Conservation (phyloP, 805 yeast species). For the Isabelozyma heimii region DNA sequence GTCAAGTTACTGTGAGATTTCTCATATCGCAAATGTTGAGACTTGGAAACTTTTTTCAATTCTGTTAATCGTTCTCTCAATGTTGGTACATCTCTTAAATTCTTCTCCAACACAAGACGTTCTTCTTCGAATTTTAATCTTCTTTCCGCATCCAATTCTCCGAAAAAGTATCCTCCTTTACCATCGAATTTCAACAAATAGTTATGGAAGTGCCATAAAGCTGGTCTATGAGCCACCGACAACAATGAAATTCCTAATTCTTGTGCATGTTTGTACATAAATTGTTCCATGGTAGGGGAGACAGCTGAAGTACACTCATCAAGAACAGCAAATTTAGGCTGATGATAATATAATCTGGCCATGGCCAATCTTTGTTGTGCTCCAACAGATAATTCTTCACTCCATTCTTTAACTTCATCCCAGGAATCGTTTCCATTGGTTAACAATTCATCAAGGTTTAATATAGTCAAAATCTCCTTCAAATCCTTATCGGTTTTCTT, state of each 20-base stretch:
- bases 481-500: conserved; percentile 49
- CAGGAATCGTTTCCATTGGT: conserved; percentile 43
- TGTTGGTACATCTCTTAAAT: conserved; percentile 66
- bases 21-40: conserved; percentile 36
- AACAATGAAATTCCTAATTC: conserved; percentile 74
- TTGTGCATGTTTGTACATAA: conserved; percentile 83
- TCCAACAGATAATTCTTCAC: conserved; percentile 83
- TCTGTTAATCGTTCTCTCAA: conserved; percentile 65
- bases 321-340: conserved; percentile 88
- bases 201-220: conserved; percentile 89
- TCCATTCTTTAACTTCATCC: conserved; percentile 76
- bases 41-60: conserved; percentile 51
- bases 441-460: conserved; percentile 59
- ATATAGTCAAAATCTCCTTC: conserved; percentile 49
- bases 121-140: conserved; percentile 78
- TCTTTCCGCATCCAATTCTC: conserved; percentile 66
- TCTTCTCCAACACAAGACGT: conserved; percentile 64
- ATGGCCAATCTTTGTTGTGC: conserved; percentile 92
- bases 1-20: conserved; percentile 25
- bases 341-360: conserved; percentile 88
- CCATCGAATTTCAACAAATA: conserved; percentile 82
- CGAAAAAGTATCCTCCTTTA: conserved; percentile 63
- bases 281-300: conserved; percentile 84
- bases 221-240: conserved; percentile 90
- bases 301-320: conserved; percentile 97